Evolutionary conservation across 805 yeast species (phyloP), one percentile per base, ranked within the genome.

Genomic region (Wickerhamomyces xylosicus): DNA sequence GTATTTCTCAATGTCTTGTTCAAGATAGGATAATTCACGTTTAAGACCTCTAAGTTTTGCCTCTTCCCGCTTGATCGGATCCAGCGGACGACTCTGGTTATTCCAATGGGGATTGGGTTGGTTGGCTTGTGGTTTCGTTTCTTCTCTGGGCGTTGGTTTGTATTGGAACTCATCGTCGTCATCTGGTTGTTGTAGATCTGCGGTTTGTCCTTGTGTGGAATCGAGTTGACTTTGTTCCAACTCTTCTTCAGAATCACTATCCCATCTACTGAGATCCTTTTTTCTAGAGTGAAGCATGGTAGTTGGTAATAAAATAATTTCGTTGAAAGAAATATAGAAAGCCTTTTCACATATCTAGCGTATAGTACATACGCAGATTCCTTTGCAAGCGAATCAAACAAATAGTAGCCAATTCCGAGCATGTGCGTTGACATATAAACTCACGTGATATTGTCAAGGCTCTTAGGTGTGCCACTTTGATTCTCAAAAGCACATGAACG

Each of bases 21-120:
- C 79, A 28, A 70, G 59, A 9, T 64, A 70, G 3, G 52, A 54
- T 13, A 79, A 59, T 37, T 77, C 84, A 33, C 58, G 58, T 34
- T 65, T 62, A 14, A 77, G 41, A 14, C 69, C 49, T 11, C 59
- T 47, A 15, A 69, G 50, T 46, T 71, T 66, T 45, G 68, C 66
- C 40, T 64, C 62, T 41, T 76, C 79, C 38, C 80, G 59, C 34
- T 64, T 62, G 6, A 21, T 21, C 10, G 25, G 25, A 21, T 21
- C 25, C 9, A 21, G 10, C 10, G 25, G 25, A 21, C 25, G 25
- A 21, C 25, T 6, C 10, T 21, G 9, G 25, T 21, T 21, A n/a
- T n/a, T n/a, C n/a, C n/a, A n/a, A n/a, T n/a, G n/a, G n/a, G n/a
- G n/a, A n/a, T n/a, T n/a, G n/a, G n/a, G n/a, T n/a, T n/a, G n/a